phyloP scores from a whole-genome alignment of 192 early-diverging fungal species.

The Chytriomyces sp. region DNA sequence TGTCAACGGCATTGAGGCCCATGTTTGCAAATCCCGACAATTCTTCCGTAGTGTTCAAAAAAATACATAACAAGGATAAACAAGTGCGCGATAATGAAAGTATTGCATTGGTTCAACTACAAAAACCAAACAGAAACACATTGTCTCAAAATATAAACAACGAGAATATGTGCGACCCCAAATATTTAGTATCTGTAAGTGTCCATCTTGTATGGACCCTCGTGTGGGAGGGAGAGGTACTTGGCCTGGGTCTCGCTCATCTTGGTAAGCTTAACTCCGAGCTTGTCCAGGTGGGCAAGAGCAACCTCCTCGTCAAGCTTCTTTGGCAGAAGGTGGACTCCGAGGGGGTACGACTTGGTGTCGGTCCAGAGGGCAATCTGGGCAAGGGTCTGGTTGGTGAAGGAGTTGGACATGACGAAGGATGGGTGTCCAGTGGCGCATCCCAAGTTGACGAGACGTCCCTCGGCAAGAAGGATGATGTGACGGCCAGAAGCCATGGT shows the following conservation, averaged over 20 bases:
- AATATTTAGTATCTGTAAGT: constrained; percentile 89
- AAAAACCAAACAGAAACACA: neutral
- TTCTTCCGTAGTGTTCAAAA: too few species aligned
- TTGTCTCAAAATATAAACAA: neutral
- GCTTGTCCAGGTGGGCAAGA: constrained; percentile 89
- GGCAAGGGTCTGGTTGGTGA: constrained; percentile 98
- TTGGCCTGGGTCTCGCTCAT: constrained; percentile 73
- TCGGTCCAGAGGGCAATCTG: constrained; percentile 99
- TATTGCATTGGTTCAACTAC: neutral
- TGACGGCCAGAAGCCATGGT: constrained; percentile 86
- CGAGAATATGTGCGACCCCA: neutral
- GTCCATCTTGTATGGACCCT: constrained; percentile 96
- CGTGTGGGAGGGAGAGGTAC: constrained; percentile 81
- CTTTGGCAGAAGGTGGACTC: constrained; percentile 99
- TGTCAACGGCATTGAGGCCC: neutral
- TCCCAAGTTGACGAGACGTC: constrained; percentile 98
- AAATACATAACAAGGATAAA: too few species aligned
- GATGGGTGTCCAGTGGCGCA: constrained; percentile 99
- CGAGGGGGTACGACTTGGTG: constrained; percentile 81
- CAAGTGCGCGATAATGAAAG: neutral
- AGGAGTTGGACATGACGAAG: constrained; percentile 99
- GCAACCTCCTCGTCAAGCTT: constrained; percentile 99
- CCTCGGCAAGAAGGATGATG: constrained; percentile 97
- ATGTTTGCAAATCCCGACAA: neutral
- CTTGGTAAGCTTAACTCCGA: constrained; percentile 93